Evolutionary conservation across 306 rosid genomes (phyloP).

Genomic region (Astragalus membranaceus): DNA sequence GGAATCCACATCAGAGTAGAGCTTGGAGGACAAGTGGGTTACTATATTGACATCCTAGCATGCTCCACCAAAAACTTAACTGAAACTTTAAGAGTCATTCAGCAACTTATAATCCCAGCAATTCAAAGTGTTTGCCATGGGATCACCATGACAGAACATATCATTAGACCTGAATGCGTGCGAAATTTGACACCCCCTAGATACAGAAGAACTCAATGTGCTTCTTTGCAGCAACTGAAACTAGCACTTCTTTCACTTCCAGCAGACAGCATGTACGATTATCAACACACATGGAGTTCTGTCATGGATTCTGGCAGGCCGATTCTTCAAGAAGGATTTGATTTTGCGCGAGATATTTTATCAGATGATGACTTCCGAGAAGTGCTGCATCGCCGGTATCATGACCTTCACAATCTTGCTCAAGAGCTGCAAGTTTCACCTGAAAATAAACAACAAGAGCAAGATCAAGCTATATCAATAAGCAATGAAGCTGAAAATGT

Average conservation of each 20-base stretch:
- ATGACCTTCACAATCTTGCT: conserved; percentile 75
- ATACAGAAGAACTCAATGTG: conserved; percentile 58
- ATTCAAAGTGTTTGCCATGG: conserved; percentile 80
- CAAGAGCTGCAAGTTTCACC: conserved; percentile 83
- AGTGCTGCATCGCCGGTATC: conserved; percentile 83
- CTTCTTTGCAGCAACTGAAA: conserved; percentile 66
- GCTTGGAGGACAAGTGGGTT: conserved; percentile 79
- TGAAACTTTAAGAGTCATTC: conserved; percentile 70
- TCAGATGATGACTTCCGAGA: conserved; percentile 87
- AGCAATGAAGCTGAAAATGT: conserved; percentile 48
- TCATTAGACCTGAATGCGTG: conserved; percentile 83
- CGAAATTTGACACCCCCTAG: conserved; percentile 70
- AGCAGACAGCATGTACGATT: conserved; percentile 92
- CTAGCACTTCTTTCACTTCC: conserved; percentile 78
- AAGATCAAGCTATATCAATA: conserved; percentile 37
- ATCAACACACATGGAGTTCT: conserved; percentile 87
- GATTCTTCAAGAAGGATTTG: conserved; percentile 62
- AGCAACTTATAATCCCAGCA: conserved; percentile 72
- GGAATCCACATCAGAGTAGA: conserved; percentile 87
- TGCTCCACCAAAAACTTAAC: conserved; percentile 82
- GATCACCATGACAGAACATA: conserved; percentile 64
- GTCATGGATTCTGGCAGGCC: conserved; percentile 56
- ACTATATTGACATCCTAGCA: conserved; percentile 71
- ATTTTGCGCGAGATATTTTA: conserved; percentile 76
- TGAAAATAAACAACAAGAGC: conserved; percentile 49